Conservation (phyloP, 2,329 filamentous ascomycete species). For the Xylariaceae sp. region DNA sequence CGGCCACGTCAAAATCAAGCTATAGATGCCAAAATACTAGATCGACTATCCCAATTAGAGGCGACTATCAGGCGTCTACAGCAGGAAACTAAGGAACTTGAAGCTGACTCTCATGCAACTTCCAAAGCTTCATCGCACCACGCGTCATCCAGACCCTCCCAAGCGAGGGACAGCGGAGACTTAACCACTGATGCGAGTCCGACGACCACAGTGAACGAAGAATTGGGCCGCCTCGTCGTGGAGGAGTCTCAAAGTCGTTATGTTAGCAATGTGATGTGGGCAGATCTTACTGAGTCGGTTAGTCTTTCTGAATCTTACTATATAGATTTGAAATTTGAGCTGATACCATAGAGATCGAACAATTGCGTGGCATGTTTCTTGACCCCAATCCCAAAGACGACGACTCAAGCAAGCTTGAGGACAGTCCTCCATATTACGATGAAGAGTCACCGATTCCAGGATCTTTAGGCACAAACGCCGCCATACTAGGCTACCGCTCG, state of each 20-base stretch:
- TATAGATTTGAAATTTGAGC: neutral
- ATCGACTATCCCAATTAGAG: slow-evolving; percentile 29
- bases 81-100: slow-evolving; percentile 21
- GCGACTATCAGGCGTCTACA: slow-evolving; percentile 27
- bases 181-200: slow-evolving; percentile 2
- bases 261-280: slow-evolving; percentile 37
- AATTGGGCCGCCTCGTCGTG: slow-evolving; percentile 27
- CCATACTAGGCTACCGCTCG: slow-evolving; percentile 35
- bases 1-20: slow-evolving; percentile 25
- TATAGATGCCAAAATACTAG: slow-evolving; percentile 24
- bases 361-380: slow-evolving; percentile 33
- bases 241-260: slow-evolving; percentile 30
- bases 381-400: slow-evolving; percentile 18
- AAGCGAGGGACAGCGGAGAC: neutral
- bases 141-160: neutral
- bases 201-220: neutral
- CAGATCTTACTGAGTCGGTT: slow-evolving; percentile 40
- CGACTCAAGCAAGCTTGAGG: slow-evolving; percentile 6
- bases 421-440: slow-evolving; percentile 12
- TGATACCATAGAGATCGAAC: slow-evolving; percentile 28
- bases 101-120: neutral
- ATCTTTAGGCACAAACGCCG: slow-evolving; percentile 28
- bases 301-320: slow-evolving; percentile 5
- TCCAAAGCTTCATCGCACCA: neutral
- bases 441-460: neutral